Conservation (phyloP, 108 stramenopile genomes). For the Cyclotella kingstonii region DNA sequence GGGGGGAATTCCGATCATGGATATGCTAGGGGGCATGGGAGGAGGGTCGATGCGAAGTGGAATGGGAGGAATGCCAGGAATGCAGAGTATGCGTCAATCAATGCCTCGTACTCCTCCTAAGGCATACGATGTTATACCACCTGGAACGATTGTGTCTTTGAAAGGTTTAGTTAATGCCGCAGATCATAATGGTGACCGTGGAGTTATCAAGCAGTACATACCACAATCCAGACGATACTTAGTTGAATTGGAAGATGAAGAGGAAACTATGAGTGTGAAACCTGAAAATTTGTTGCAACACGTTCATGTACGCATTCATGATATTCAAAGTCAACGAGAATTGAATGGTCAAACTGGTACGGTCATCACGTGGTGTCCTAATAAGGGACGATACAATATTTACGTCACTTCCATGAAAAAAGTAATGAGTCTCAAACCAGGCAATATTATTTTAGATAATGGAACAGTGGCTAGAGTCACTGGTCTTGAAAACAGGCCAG, state of each 20-base stretch:
- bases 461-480: slow-evolving; percentile 70
- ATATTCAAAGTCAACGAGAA: slow-evolving; percentile 74
- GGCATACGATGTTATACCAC: slow-evolving; percentile 76
- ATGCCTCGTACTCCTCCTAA: slow-evolving; percentile 39
- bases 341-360: slow-evolving; percentile 78
- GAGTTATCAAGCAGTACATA: slow-evolving; percentile 67
- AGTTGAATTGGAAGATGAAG: slow-evolving; percentile 77
- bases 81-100: slow-evolving; percentile 10
- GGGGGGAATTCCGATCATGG: slow-evolving; percentile 40
- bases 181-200: slow-evolving; percentile 81
- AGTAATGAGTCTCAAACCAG: slow-evolving; percentile 70
- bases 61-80: slow-evolving; percentile 37
- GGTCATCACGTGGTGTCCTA: slow-evolving; percentile 74
- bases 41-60: slow-evolving; percentile 40
- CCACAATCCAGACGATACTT: slow-evolving; percentile 65
- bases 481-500: slow-evolving; percentile 72
- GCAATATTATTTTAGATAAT: slow-evolving; percentile 73
- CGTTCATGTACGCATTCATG: slow-evolving; percentile 77
- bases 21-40: slow-evolving; percentile 44
- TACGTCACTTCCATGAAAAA: slow-evolving; percentile 66
- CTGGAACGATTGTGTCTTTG: slow-evolving; percentile 78
- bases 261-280: slow-evolving; percentile 79
- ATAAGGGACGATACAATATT: slow-evolving; percentile 77
- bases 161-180: slow-evolving; percentile 69
- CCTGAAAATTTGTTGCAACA: slow-evolving; percentile 80